Percentiles rank a stretch among this genome's conserved stretches.
Evolutionary conservation across 345 rosid species (phyloP).

Genomic region (Rhodamnia argentea): DNA sequence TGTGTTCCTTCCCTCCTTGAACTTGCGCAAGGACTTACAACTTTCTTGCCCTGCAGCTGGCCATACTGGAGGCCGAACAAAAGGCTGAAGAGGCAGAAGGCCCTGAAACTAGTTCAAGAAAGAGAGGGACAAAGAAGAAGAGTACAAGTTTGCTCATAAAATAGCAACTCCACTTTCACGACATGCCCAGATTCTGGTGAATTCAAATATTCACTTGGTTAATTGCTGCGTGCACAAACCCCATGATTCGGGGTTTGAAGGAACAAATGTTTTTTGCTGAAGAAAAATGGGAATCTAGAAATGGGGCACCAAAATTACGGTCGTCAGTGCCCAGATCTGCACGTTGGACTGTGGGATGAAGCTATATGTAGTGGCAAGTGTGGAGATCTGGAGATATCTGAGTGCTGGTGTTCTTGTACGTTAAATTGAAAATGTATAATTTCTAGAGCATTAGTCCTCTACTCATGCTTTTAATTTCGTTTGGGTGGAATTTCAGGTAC

Average conservation of each 20-base stretch:
- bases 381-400: not conserved
- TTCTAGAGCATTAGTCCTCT: not conserved
- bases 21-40: not conserved
- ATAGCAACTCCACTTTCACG: not conserved
- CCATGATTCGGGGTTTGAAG: not conserved
- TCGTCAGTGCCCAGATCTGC: not conserved
- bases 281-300: not conserved
- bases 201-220: not conserved
- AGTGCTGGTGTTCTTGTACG: not conserved
- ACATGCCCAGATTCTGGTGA: not conserved
- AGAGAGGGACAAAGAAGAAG: conserved; percentile 56
- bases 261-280: not conserved
- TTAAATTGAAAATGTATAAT: not conserved
- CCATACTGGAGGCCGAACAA: conserved; percentile 81
- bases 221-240: not conserved
- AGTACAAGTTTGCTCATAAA: conserved; percentile 1
- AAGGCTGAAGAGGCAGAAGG: conserved; percentile 89
- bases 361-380: not conserved
- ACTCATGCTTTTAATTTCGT: not conserved
- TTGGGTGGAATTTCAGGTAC: not conserved
- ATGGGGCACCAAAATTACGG: not conserved
- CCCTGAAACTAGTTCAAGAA: conserved; percentile 57
- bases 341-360: not conserved
- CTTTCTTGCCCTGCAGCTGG: conserved; percentile 32
- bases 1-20: not conserved